Evolutionary conservation across 2,329 filamentous ascomycete genomes (phyloP), one percentile per base, ranked within the genome.

Genomic region (Ascocoryne sarcoides): DNA sequence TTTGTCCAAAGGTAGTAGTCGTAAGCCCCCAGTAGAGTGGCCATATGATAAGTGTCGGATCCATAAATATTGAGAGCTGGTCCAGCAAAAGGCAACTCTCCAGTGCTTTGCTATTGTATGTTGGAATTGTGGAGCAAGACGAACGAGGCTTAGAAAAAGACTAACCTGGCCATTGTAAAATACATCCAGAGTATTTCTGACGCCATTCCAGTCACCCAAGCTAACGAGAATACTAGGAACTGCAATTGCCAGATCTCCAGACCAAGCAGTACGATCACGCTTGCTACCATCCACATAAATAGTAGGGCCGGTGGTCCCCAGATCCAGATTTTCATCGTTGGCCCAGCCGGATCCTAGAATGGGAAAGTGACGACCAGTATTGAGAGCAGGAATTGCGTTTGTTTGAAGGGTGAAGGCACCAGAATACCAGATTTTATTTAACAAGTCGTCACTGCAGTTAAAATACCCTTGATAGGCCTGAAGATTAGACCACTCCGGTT

Each of bases 221-320:
- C 69, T 72, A 2, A 76, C 67, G 5, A 71, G 65, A 10, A 75
- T 66, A 19, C 63, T 66, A 2, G 73, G 71, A 0, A 74, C 64
- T 4, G 72, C 69, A 44, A 76, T 71, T 4, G 66, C 66, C 64
- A 79, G 73, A 52, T 81, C 76, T 2, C 76, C 75, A 8, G 75
- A 69, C 73, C 75, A 80, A 2, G 79, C 69, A 17, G 75, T 62
- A 5, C 73, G 65, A 49, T 79, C 75, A 28, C 75, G 64, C 53
- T 79, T 79, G 2, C 73, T 71, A 5, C 74, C 75, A 54, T 79
- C 75, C 1, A 57, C 57, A 43, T 57, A 62, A 2, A 55, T 45
- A 4, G 52, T 54, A 60, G 63, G 42, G 17, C 44, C 45, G 8
- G 19, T 44, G 4, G 43, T 43, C 1, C 47, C 40, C 58, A 59